These are phyloP conservation scores for Xanthoconium purpureum DNA, from an alignment of 768 basidiomycete species.

Conservation along the genomic window DNA sequence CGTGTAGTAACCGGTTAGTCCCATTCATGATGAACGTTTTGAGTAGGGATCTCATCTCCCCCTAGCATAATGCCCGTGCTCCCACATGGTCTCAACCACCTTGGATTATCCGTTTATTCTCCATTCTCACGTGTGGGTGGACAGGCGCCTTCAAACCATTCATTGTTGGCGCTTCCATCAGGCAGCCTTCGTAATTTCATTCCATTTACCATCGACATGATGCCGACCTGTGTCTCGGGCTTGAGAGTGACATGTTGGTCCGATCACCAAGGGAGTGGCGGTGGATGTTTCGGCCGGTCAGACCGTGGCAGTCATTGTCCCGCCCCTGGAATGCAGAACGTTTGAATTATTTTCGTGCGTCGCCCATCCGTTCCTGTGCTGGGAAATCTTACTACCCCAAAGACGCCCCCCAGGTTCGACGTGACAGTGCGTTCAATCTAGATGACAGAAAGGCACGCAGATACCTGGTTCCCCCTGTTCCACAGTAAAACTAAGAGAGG, in stretches of 20 bases:
- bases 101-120: not conserved
- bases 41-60: conserved; percentile 9
- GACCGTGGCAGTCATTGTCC: not conserved
- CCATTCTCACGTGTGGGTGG: conserved; percentile 13
- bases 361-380: not conserved
- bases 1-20: not conserved
- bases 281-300: conserved; percentile 1
- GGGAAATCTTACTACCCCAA: not conserved
- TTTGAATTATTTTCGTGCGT: not conserved
- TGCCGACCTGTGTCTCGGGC: conserved; percentile 1
- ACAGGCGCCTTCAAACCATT: conserved; percentile 7
- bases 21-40: conserved; percentile 27
- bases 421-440: conserved; percentile 3
- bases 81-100: not conserved
- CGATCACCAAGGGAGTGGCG: conserved; percentile 22
- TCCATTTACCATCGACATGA: not conserved
- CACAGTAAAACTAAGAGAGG: not conserved
- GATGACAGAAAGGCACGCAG: not conserved
- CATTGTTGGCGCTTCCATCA: conserved; percentile 11
- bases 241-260: conserved; percentile 10
- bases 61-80: conserved; percentile 8
- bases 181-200: conserved; percentile 15
- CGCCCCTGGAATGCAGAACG: conserved; percentile 9
- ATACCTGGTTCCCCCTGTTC: not conserved
- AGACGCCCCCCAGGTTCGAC: not conserved